phyloP scores from a whole-genome alignment of 2,329 filamentous ascomycete genomes.

The Colletotrichum musicola region DNA sequence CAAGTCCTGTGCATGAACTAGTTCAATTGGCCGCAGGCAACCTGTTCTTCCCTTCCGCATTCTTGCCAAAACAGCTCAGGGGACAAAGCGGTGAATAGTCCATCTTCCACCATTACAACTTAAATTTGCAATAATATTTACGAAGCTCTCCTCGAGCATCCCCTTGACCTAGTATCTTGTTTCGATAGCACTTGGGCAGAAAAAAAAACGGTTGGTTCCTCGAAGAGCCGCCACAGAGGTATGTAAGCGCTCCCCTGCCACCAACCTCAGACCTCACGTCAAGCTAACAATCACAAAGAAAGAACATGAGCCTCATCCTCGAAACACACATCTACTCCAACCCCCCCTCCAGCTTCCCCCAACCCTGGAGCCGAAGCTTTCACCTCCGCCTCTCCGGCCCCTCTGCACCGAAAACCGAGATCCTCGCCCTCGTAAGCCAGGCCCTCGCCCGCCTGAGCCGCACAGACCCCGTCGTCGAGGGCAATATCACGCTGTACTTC shows the following conservation, averaged over 20 bases:
- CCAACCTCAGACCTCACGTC: not conserved
- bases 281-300: not conserved
- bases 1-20: no score
- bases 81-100: not conserved
- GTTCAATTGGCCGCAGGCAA: no score
- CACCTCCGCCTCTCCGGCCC: conserved; percentile 20
- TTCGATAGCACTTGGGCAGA: not conserved
- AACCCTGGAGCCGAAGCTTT: conserved; percentile 11
- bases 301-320: conserved; percentile 7
- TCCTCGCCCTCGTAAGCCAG: conserved; percentile 22
- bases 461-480: conserved; percentile 28
- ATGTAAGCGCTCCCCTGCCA: rapidly evolving
- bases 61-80: not conserved
- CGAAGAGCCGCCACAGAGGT: no score
- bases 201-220: no score
- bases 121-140: not conserved
- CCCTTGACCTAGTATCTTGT: not conserved
- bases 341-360: not conserved
- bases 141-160: not conserved
- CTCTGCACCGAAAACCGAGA: conserved; percentile 16
- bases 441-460: conserved; percentile 18
- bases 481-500: conserved; percentile 31
- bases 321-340: conserved; percentile 30
- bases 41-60: not conserved
- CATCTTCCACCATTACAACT: not conserved